Evolutionary conservation across 1,284 basidiomycete species (phyloP), one percentile per base, ranked within the genome.

Genomic region (Sphaerobolus stellatus): DNA sequence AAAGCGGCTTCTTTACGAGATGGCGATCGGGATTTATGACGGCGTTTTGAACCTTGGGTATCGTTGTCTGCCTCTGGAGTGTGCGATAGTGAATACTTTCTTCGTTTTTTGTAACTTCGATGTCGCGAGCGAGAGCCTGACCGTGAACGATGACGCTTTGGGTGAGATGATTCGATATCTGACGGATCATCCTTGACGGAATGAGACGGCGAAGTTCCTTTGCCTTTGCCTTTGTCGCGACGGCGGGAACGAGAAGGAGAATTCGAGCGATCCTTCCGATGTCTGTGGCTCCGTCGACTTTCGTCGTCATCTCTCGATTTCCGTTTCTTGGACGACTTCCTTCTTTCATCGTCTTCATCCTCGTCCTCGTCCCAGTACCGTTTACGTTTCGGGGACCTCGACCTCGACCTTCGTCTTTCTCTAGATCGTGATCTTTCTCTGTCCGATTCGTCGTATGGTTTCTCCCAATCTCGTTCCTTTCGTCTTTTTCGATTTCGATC

Each of bases 401-500:
- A 47, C 24, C 45, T 5, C 28, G 11, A 16, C 27, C 45, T 9
- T 4, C 30, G 40, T 7, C n/a, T n/a, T n/a, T n/a, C n/a, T 24
- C 49, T 50, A 14, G 50, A 51, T 50, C 51, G 29, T n/a, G 56
- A 61, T 46, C 68, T 64, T 52, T 65, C 62, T 49, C 58, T 61
- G 58, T 57, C 50, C 54, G 44, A 30, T 27, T 63, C 69, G 30
- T 63, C 70, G 18, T 66, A 66, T 27, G 61, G 64, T 20, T 68
- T 67, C 28, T 66, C 67, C 24, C 68, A 70, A 53, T 71, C 69
- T 70, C 72, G 74, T 2, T 76, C 76, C 71, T 74, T 75, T 47
- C 73, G 70, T 52, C 75, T 66, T 29, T 67, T 66, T 44, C 79
- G 72, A 57, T 73, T 75, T 52, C 76, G 66, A 20, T 76, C 75